phyloP scores from a whole-genome alignment of 2,329 filamentous ascomycete genomes.

The Chlorencoelia australis region DNA sequence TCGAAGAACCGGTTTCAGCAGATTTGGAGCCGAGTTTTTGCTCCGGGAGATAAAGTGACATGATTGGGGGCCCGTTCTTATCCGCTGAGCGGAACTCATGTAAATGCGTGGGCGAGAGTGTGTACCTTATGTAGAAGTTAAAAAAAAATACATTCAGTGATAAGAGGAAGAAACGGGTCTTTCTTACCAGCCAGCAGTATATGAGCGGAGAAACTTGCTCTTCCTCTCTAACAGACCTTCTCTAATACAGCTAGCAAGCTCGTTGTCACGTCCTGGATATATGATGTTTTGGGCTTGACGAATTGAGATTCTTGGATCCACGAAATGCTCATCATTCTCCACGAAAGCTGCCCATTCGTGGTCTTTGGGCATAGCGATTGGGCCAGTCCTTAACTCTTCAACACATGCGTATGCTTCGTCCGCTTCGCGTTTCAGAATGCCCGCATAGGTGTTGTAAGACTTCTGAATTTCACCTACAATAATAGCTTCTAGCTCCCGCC shows the following conservation, averaged over 20 bases:
- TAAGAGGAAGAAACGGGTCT: not conserved
- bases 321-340: constrained; percentile 69
- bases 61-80: constrained; percentile 80
- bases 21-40: constrained; percentile 94
- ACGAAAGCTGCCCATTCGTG: constrained; percentile 80
- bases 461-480: constrained; percentile 97
- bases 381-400: constrained; percentile 73
- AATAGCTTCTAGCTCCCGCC: constrained; percentile 89
- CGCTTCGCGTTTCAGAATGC: constrained; percentile 83
- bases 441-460: constrained; percentile 87
- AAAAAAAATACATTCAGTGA: not conserved
- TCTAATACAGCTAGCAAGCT: constrained; percentile 69
- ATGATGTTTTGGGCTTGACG: constrained; percentile 73
- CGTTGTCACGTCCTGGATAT: constrained; percentile 84
- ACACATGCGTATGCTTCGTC: constrained; percentile 70
- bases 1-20: constrained; percentile 68
- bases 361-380: constrained; percentile 88
- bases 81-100: constrained; percentile 99
- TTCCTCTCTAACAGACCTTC: constrained; percentile 91
- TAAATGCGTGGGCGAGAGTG: constrained; percentile 88
- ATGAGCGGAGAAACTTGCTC: constrained; percentile 96
- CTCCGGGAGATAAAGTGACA: constrained; percentile 91
- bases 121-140: constrained; percentile 82
- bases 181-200: constrained; percentile 60
- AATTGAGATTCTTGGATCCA: constrained; percentile 73